These are phyloP conservation scores for Phytophthora capsici DNA, from an alignment of 352 stramenopile genomes.

Conservation along the genomic window DNA sequence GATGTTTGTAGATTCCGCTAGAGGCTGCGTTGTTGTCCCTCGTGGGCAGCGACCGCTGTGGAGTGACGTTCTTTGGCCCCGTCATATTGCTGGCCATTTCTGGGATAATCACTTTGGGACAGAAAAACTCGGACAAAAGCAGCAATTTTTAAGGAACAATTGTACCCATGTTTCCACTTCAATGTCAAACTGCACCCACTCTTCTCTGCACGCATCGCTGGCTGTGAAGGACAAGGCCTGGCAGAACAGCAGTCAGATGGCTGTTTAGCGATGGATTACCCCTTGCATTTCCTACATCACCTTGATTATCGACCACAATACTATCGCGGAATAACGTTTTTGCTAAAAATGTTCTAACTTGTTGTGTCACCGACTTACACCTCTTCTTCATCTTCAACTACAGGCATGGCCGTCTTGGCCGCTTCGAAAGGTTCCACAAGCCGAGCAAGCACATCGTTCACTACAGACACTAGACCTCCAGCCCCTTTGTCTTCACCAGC, in stretches of 20 bases:
- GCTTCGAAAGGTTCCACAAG: conserved; percentile 38
- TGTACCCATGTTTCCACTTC: conserved; percentile 11
- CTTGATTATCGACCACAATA: no score
- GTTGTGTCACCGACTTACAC: conserved; percentile 10
- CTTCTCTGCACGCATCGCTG: no score
- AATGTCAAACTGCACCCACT: not conserved
- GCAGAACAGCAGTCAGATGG: no score
- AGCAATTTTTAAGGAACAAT: conserved; percentile 15
- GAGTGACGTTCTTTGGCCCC: not conserved
- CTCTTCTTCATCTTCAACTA: conserved; percentile 19
- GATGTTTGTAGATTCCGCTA: not conserved
- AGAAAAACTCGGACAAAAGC: not conserved
- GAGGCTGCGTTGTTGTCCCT: conserved; percentile 15
- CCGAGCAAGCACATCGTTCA: conserved; percentile 39
- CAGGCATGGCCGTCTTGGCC: conserved; percentile 21
- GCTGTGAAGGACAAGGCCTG: no score
- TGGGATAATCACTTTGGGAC: not conserved
- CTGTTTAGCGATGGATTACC: no score
- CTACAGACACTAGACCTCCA: conserved; percentile 24
- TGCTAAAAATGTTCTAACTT: conserved; percentile 1
- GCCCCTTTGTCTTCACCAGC: conserved; percentile 9
- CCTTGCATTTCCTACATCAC: no score
- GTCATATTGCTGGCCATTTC: conserved; percentile 8
- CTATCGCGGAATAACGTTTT: no score
- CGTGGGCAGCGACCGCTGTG: not conserved